phyloP scores from a whole-genome alignment of 805 yeast species.

The Schwanniomyces vanrijiae region DNA sequence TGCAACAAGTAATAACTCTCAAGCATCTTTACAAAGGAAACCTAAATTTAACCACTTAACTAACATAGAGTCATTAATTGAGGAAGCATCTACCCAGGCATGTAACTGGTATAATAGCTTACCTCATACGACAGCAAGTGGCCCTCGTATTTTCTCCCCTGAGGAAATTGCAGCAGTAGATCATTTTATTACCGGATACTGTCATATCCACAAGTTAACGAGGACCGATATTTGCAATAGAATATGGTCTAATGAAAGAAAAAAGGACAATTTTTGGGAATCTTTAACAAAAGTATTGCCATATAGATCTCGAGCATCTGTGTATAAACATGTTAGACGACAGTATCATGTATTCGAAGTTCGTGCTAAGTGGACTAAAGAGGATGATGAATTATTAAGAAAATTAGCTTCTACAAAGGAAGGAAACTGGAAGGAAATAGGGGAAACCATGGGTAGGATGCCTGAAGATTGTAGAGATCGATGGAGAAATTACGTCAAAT shows the following conservation, averaged over 20 bases:
- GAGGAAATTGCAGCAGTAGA: conserved; percentile 75
- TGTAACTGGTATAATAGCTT: conserved; percentile 35
- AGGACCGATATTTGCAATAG: conserved; percentile 74
- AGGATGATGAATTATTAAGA: conserved; percentile 71
- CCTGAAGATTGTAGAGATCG: conserved; percentile 97
- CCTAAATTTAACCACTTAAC: conserved; percentile 25
- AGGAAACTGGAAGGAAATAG: conserved; percentile 88
- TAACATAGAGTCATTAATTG: conserved; percentile 31
- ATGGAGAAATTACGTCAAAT: conserved; percentile 93
- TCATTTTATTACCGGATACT: conserved; percentile 67
- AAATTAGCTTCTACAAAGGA: conserved; percentile 63
- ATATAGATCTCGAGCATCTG: conserved; percentile 80
- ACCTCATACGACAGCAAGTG: conserved; percentile 22
- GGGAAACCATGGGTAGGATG: conserved; percentile 81
- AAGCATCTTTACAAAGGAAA: conserved; percentile 6
- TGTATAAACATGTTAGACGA: conserved; percentile 90
- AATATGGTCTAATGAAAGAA: conserved; percentile 83
- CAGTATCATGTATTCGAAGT: conserved; percentile 84
- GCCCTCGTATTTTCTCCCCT: conserved; percentile 50
- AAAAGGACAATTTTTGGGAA: conserved; percentile 91
- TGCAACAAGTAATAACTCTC: conserved; percentile 3
- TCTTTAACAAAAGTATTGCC: conserved; percentile 76
- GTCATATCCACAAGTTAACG: conserved; percentile 58
- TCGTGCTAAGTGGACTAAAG: conserved; percentile 87
- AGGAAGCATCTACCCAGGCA: conserved; percentile 35